phyloP scores from a whole-genome alignment of 2,329 filamentous ascomycete species.

The Ophiobolus disseminans region DNA sequence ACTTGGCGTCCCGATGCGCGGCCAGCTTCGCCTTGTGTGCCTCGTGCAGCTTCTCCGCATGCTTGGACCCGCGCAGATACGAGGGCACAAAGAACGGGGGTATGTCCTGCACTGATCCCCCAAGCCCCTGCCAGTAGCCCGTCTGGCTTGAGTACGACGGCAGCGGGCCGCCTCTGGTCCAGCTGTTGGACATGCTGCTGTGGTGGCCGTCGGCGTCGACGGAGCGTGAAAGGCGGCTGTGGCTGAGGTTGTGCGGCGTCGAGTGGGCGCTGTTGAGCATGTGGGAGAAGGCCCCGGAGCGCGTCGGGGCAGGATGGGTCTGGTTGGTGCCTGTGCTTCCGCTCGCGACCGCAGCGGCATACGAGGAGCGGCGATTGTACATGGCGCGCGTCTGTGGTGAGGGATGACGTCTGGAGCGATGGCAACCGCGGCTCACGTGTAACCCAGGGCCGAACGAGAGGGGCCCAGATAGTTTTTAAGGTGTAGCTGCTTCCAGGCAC shows the following conservation, averaged over 20 bases:
- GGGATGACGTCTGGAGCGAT: slow-evolving; percentile 7
- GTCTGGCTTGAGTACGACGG: slow-evolving; percentile 59
- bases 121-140: slow-evolving; percentile 42
- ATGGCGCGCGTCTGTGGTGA: slow-evolving; percentile 16
- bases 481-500: slow-evolving; percentile 3
- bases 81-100: slow-evolving; percentile 79
- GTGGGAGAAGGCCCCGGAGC: slow-evolving; percentile 60
- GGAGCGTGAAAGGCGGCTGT: slow-evolving; percentile 47
- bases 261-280: slow-evolving; percentile 59
- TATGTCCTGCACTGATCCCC: slow-evolving; percentile 36
- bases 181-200: slow-evolving; percentile 50
- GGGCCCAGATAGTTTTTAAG: not conserved
- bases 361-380: slow-evolving; percentile 61
- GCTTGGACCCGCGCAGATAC: slow-evolving; percentile 79
- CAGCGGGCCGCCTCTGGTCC: slow-evolving; percentile 52
- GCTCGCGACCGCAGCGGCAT: slow-evolving; percentile 68
- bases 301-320: slow-evolving; percentile 42
- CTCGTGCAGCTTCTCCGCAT: slow-evolving; percentile 77
- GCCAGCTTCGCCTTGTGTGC: slow-evolving; percentile 67
- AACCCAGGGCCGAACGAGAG: not conserved
- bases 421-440: slow-evolving; percentile 3
- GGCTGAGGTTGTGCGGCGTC: slow-evolving; percentile 28
- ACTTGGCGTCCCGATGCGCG: slow-evolving; percentile 54
- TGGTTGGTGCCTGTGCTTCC: slow-evolving; percentile 51
- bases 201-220: slow-evolving; percentile 60